Base-by-base conservation (phyloP, 228 moss, liverwort and hornwort species). In the Sphagnum magellanicum region DNA sequence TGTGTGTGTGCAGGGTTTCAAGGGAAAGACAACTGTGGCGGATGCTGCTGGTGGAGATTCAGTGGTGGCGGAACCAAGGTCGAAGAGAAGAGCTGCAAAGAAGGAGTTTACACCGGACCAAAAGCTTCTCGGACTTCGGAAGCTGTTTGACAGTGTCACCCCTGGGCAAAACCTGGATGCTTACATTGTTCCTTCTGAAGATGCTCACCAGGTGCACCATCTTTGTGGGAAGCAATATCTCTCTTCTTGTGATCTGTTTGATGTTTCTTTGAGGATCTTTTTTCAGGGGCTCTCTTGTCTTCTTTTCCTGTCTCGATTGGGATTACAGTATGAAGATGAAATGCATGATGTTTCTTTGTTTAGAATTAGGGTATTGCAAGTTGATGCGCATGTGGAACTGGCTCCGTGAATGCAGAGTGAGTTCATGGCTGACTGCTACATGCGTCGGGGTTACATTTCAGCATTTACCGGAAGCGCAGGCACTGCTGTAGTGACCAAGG, bases 381-480 rank as follows among this genome's bases (percentile, higher is more conserved):
- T 32, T 32, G 32, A 32, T 32, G 32, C 32, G 3, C 32, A 32
- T 32, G 32, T 32, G 32, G 32, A 32, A 32, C 32, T 32, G 32
- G 32, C 32, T 32, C 32, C 48, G 5, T 70, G 61, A 52, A 48
- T 87, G 87, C 84, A 97, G 98, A 94, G 98, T 81, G 98, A 98
- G 77, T 92, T 98, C 69, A 93, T 93, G 78, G 91, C 93, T 71
- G 93, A 89, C 74, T 84, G 84, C 75, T 93, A 78, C 81, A 87
- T 87, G 90, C 95, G 95, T 61, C 92, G 95, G 64, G 90, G 87
- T 77, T 88, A 89, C 73, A 79, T 92, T 78, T 95, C 95, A 77
- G 90, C 90, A 70, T 95, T 95, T 77, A 95, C 95, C 59, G 92
- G 95, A 79, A 95, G 89, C 79, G 92, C 95, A 79, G 95, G 95